Base-by-base conservation (phyloP, 1,284 basidiomycete species). In the Irpex sp. region DNA sequence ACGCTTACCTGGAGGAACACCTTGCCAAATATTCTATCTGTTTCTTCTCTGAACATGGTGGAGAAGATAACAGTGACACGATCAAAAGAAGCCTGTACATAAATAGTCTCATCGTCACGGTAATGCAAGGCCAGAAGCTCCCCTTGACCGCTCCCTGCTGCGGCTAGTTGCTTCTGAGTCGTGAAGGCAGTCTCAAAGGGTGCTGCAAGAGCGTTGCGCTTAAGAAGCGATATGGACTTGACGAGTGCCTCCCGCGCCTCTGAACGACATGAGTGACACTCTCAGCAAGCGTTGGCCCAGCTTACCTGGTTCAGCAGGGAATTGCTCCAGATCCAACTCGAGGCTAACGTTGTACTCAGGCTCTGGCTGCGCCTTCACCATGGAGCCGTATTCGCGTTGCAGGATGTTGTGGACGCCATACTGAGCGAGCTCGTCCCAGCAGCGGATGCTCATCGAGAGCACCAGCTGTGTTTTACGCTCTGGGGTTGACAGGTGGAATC, bases 1-100 rank as follows among this genome's bases (percentile, higher is more conserved):
- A 34, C 34, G 17, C 38, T 67, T 66, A 93, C 94, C 84, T 99
- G 97, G 65, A 99, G 79, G 81, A 99, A 99, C 5, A 99, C 93
- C 73, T 96, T 96, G 26, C 97, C 97, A 74, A 96, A 94, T 59
- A 98, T 93, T 62, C 95, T 87, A 78, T 99, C 97, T 5, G 97
- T 98, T 78, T 99, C 97, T 72, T 99, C 97, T 71, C 92, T 86
- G 81, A 99, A 99, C 55, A 96, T 85, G 9, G 97, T 99, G 3
- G 93, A 96, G 79, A 99, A 99, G 71, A 98, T 94, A 63, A 98
- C 94, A 0, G 97, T 99, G 59, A 99, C 97, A 65, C 97, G 91
- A 82, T 99, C 97, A 59, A 88, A 85, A 54, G 91, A 89, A 4
- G 97, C 95, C 71, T 94, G 93, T 51, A 99, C 85, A 76, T 96